Evolutionary conservation across 2,329 filamentous ascomycete species (phyloP), one percentile per base, ranked within the genome.

Genomic region (Xylariaceae sp.): DNA sequence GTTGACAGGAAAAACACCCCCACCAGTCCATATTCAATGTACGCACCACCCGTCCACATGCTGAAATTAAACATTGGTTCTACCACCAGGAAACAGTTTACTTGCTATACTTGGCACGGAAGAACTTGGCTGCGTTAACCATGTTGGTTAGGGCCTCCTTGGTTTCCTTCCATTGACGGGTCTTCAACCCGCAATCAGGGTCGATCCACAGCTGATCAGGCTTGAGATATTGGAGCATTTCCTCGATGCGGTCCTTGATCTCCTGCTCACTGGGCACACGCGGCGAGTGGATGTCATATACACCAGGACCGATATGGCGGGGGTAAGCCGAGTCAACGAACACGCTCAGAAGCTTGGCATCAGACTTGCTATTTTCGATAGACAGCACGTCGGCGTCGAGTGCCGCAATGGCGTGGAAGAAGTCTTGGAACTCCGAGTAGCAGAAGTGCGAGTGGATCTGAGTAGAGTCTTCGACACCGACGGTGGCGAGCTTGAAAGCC

Each of bases 391-490:
- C 95, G 63, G 95, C 93, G 75, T 99, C 95, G 65, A 99, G 89
- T 60, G 95, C 93, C 65, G 95, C 91, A 70, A 99, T 99, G 80
- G 95, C 95, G 81, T 98, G 91, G 92, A 99, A 99, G 87, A 99
- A 99, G 85, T 99, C 95, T 83, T 99, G 95, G 91, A 99, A 99
- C 86, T 99, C 95, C 50, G 95, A 98, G 89, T 99, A 99, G 80
- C 95, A 99, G 90, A 99, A 99, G 85, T 99, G 95, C 64, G 93
- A 97, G 89, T 99, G 95, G 78, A 99, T 97, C 86, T 99, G 95
- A 67, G 95, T 99, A 57, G 89, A 90, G 79, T 99, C 91, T 80
- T 92, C 81, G 60, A 99, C 93, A 76, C 92, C 95, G 59, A 92
- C 88, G 70, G 93, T 96, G 66, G 93, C 88, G 67, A 99, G 91